Evolutionary conservation across 2,329 filamentous ascomycete species (phyloP), one percentile per base, ranked within the genome.

Genomic region (Parastagonospora avenae): DNA sequence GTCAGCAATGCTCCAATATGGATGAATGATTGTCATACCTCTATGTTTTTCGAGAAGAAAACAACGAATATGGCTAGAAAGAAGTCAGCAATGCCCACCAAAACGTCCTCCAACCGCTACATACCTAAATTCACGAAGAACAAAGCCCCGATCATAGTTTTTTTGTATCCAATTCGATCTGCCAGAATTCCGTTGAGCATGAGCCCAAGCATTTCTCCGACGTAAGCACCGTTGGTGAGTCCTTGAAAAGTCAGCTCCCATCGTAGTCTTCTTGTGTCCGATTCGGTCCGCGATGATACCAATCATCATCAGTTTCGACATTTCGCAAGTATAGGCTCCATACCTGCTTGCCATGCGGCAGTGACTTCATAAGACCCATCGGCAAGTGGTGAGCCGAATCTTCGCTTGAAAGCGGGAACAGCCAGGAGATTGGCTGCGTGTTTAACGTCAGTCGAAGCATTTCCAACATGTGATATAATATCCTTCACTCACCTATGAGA

Each of bases 391-490:
- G 67, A 63, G 29, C 78, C 78, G 48, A 75, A 80, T 46, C 65
- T 67, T 41, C 62, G 54, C 54, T 79, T 75, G 72, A 80, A 80
- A 8, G 73, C 70, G 4, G 74, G 75, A 12, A 77, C 76, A 28
- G 70, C 77, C 55, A 84, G 91, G 63, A 94, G 89, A 72, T 91
- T 92, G 77, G 87, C 90, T 24, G 19, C 19, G 19, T 24, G 19
- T 24, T 24, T 5, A 3, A 24, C 5, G 19, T 24, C 19, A 24
- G 19, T 24, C 19, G 19, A 24, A 24, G 19, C 19, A 5, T 24
- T 5, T 24, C 19, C 19, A 24, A 24, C 19, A 24, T 5, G 19
- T 24, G 19, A 24, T 24, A 24, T 24, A 24, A 24, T 5, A 24
- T 24, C 19, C 19, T 24, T 24, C 19, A 24, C 19, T 24, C 19